These are phyloP conservation scores for Fusarium penzigii DNA, from an alignment of 2,329 filamentous ascomycete species.

Conservation along the genomic window DNA sequence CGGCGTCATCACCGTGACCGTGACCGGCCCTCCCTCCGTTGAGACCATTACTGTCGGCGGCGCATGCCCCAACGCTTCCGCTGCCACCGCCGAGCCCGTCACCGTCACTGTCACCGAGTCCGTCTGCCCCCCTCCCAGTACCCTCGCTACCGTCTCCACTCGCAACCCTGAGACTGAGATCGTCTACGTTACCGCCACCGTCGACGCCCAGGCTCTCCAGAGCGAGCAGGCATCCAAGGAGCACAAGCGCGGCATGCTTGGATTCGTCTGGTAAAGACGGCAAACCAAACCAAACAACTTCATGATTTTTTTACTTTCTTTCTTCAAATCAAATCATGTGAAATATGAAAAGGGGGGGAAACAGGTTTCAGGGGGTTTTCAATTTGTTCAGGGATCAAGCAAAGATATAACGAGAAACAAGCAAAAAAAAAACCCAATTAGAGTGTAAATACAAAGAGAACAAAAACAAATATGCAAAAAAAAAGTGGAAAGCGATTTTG, in stretches of 20 bases:
- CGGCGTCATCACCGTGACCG: conserved; percentile 18
- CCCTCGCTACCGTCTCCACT: conserved; percentile 21
- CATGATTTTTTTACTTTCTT: conserved; percentile 5
- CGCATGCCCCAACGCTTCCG: background rate
- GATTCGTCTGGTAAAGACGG: conserved; percentile 14
- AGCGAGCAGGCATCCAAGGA: conserved; percentile 8
- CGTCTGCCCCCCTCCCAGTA: conserved; percentile 21
- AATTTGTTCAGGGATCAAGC: conserved; percentile 4
- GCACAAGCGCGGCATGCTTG: conserved; percentile 23
- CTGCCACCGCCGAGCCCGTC: background rate
- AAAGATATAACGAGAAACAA: no score
- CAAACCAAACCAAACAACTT: background rate
- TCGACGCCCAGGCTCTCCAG: conserved; percentile 13
- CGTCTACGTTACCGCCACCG: conserved; percentile 26
- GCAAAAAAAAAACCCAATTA: no score
- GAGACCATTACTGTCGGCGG: conserved; percentile 4
- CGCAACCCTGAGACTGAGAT: conserved; percentile 23
- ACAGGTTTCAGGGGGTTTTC: background rate
- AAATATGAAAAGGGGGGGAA: conserved; percentile 2
- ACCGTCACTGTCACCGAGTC: conserved; percentile 18
- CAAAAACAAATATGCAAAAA: no score
- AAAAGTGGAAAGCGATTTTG: no score
- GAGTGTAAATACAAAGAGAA: no score
- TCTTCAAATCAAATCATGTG: background rate
- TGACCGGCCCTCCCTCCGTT: conserved; percentile 17